Conservation (phyloP, 257 asterid genomes). For the Solanum verrucosum region DNA sequence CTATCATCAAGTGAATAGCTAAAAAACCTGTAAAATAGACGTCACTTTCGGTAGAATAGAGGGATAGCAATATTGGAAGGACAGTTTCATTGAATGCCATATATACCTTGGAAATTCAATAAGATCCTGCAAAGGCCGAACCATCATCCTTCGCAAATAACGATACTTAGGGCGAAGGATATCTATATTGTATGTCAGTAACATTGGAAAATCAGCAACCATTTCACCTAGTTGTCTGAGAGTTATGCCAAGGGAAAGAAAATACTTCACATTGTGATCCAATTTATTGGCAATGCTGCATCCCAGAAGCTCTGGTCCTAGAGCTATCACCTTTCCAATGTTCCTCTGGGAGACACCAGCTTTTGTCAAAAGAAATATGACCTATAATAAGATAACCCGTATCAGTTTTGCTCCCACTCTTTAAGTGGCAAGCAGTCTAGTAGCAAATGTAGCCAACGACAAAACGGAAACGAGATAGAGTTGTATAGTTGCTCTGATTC, state of each 20-base stretch:
- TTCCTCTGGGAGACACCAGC: constrained; percentile 71
- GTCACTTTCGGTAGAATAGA: background rate
- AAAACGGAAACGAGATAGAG: background rate
- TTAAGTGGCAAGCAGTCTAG: background rate
- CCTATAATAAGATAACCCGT: constrained; percentile 22
- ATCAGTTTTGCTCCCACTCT: background rate
- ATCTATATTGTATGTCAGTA: constrained; percentile 69
- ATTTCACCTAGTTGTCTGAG: constrained; percentile 58
- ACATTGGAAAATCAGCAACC: constrained; percentile 79
- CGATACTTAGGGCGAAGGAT: constrained; percentile 86
- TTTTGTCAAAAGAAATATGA: constrained; percentile 69
- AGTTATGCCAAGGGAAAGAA: constrained; percentile 74
- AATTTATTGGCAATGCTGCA: constrained; percentile 80
- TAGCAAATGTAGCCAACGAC: background rate
- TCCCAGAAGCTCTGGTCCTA: constrained; percentile 78
- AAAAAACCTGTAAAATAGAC: constrained; percentile 54
- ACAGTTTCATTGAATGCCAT: background rate
- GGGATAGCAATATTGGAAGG: background rate
- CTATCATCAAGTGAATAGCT: constrained; percentile 86
- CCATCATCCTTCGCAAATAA: constrained; percentile 73
- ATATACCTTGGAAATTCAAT: constrained; percentile 87
- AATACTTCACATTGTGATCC: constrained; percentile 79
- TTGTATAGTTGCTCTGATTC: background rate
- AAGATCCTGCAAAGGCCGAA: constrained; percentile 72
- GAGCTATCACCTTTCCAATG: constrained; percentile 79